Conservation (phyloP, 345 rosid genomes). For the thale cress (Arabidopsis thaliana) region TAIR10.1 NC_003074.8:4170001-4170500, state of each 20-base stretch:
- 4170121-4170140: constrained; percentile 15
- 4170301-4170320: constrained; percentile 50
- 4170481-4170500: constrained; percentile 48
- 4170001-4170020: neutral
- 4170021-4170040: constrained; percentile 53
- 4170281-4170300: constrained; percentile 68
- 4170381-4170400: constrained; percentile 53
- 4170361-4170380: constrained; percentile 74
- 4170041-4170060: constrained; percentile 44
- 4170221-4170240: constrained; percentile 61
- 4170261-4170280: constrained; percentile 61
- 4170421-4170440: constrained; percentile 53
- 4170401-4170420: constrained; percentile 43
- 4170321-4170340: constrained; percentile 43
- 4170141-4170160: constrained; percentile 48
- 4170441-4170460: constrained; percentile 53
- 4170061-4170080: constrained; percentile 53
- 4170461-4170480: constrained; percentile 57
- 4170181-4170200: constrained; percentile 60
- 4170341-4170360: constrained; percentile 61
- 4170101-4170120: constrained; percentile 55
- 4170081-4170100: constrained; percentile 56
- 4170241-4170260: constrained; percentile 76
- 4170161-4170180: constrained; percentile 55
- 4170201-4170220: constrained; percentile 61